Conservation (phyloP, 306 rosid species). For the Fagus sylvatica region DNA sequence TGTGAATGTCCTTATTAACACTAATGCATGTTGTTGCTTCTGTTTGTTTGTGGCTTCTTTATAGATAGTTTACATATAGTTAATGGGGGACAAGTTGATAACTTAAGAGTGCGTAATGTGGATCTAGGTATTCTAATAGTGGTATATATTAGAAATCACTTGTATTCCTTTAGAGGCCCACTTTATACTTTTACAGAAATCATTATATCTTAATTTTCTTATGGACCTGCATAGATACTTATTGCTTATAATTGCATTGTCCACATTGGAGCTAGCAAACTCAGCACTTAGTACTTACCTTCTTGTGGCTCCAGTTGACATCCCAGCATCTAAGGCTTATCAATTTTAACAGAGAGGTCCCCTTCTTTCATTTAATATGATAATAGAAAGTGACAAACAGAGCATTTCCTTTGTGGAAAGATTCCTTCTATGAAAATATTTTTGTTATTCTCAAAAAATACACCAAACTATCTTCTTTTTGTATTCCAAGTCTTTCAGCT, state of each 20-base stretch:
- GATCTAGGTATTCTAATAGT: background rate
- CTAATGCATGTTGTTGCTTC: background rate
- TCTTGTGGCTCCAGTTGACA: background rate
- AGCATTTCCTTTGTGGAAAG: background rate
- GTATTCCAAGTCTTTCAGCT: background rate
- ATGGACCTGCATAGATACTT: background rate
- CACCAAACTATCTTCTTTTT: background rate
- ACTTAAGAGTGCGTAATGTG: background rate
- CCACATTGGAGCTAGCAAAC: conserved; percentile 4
- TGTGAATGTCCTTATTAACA: too few species aligned
- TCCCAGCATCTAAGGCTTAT: conserved; percentile 4
- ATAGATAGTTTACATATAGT: background rate
- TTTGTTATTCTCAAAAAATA: background rate
- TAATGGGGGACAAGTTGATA: background rate
- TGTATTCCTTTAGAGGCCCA: background rate
- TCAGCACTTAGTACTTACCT: background rate
- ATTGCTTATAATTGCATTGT: background rate
- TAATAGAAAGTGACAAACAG: background rate
- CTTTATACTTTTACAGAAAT: background rate
- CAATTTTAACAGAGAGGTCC: background rate
- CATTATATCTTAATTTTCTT: background rate
- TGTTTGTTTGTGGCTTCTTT: background rate
- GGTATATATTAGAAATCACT: background rate
- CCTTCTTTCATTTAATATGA: too few species aligned
- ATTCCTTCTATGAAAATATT: background rate